These are phyloP conservation scores for Leccinum pellstonianum DNA, from an alignment of 768 basidiomycete species.

Conservation along the genomic window DNA sequence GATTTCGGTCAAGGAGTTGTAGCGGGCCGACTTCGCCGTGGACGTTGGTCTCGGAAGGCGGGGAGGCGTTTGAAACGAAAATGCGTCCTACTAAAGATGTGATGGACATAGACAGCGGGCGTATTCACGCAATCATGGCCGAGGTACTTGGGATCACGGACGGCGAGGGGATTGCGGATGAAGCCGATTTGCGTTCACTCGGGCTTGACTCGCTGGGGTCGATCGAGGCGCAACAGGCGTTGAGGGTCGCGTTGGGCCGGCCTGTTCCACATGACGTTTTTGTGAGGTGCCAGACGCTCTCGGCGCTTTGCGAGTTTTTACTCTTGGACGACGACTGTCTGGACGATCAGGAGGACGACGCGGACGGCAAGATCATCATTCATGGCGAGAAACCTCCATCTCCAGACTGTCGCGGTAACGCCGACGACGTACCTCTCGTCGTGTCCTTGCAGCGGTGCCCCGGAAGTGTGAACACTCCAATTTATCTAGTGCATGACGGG, in stretches of 20 bases:
- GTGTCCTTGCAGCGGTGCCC: constrained; percentile 31
- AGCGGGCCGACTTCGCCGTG: constrained; percentile 35
- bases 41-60: constrained; percentile 40
- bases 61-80: neutral
- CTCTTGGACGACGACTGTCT: neutral
- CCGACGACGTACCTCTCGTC: neutral
- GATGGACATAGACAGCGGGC: neutral
- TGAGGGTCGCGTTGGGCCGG: constrained; percentile 42
- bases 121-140: constrained; percentile 42
- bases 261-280: constrained; percentile 48
- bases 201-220: constrained; percentile 66
- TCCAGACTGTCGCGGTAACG: neutral
- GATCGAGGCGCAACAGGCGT: constrained; percentile 55
- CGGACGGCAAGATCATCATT: neutral
- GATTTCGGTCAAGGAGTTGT: constrained; percentile 2
- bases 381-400: neutral
- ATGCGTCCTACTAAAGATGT: neutral
- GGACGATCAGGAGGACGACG: neutral
- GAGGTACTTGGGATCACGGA: constrained; percentile 40
- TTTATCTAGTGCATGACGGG: constrained; percentile 74
- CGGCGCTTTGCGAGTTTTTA: neutral
- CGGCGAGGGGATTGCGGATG: constrained; percentile 40
- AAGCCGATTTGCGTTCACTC: constrained; percentile 45
- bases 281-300: constrained; percentile 37
- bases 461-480: constrained; percentile 32